Evolutionary conservation across 768 basidiomycete genomes (phyloP).

Genomic region (Kockovaella imperatae): DNA sequence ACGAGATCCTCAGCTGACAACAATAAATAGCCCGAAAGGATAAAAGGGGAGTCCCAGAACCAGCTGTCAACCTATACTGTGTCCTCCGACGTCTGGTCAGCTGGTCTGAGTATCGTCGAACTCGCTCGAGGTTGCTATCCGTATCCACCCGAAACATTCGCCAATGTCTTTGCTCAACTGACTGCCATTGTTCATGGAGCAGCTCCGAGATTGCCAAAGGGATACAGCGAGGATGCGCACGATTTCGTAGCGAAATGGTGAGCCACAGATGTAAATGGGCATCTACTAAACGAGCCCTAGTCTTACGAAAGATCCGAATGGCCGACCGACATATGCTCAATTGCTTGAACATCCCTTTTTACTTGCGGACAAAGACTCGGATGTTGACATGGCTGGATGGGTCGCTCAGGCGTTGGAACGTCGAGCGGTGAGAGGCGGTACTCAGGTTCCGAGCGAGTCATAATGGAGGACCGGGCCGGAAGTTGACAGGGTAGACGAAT

Average conservation of each 20-base stretch:
- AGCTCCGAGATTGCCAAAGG: constrained; percentile 73
- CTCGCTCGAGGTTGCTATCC: constrained; percentile 81
- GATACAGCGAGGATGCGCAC: constrained; percentile 60
- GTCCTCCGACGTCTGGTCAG: constrained; percentile 91
- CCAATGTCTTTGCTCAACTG: constrained; percentile 91
- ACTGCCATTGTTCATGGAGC: constrained; percentile 96
- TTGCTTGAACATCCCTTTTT: constrained; percentile 79
- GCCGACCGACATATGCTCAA: constrained; percentile 73
- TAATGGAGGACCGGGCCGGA: too few species aligned
- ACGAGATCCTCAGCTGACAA: constrained; percentile 3
- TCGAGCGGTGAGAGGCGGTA: constrained; percentile 30
- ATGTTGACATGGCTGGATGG: constrained; percentile 83
- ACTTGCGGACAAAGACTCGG: constrained; percentile 52
- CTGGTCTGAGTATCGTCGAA: constrained; percentile 89
- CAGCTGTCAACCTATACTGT: constrained; percentile 86
- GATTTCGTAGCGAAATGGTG: constrained; percentile 73
- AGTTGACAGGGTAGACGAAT: too few species aligned
- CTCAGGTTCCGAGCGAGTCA: constrained; percentile 7
- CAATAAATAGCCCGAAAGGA: constrained; percentile 67
- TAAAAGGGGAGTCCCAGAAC: constrained; percentile 85
- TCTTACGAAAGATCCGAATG: constrained; percentile 69
- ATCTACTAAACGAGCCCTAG: constrained; percentile 13
- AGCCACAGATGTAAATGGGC: constrained; percentile 10
- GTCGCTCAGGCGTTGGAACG: constrained; percentile 50
- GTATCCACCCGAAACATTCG: constrained; percentile 94